A percentile compares a stretch with the other conserved stretches of the same genome.
These are phyloP conservation scores for Cadophora luteo-olivacea DNA, from an alignment of 2,329 filamentous ascomycete genomes.

Conservation along the genomic window DNA sequence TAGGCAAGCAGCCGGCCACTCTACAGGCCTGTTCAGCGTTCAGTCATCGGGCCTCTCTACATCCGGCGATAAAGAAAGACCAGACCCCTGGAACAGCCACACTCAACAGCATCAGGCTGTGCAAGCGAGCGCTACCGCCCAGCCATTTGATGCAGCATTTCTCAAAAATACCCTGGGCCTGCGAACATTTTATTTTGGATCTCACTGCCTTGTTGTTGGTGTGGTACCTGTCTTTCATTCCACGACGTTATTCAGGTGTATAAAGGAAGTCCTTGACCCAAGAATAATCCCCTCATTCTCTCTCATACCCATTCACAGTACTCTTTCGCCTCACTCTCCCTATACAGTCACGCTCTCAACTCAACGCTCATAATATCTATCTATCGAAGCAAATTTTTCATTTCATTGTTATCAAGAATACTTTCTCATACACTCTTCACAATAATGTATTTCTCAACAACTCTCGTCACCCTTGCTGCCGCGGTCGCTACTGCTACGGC, in stretches of 20 bases:
- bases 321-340: neutral
- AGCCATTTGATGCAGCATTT: slow-evolving; percentile 16
- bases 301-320: slow-evolving; percentile 10
- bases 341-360: neutral
- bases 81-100: slow-evolving; percentile 20
- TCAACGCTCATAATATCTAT: neutral
- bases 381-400: neutral
- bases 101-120: slow-evolving; percentile 18
- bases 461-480: slow-evolving; percentile 27
- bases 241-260: slow-evolving; percentile 1
- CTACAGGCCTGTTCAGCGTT: neutral
- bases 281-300: slow-evolving; percentile 19
- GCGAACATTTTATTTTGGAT: neutral
- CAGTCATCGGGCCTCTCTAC: slow-evolving; percentile 8
- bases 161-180: slow-evolving; percentile 16
- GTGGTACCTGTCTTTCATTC: slow-evolving; percentile 8
- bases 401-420: slow-evolving; percentile 8
- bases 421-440: neutral
- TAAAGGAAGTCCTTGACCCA: slow-evolving; percentile 19
- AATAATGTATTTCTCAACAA: slow-evolving; percentile 35
- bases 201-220: slow-evolving; percentile 21
- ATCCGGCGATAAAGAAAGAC: slow-evolving; percentile 17
- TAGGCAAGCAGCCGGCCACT: neutral
- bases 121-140: slow-evolving; percentile 20
- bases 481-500: slow-evolving; percentile 26